These are phyloP conservation scores for Leccinum proliferum DNA, from an alignment of 1,284 basidiomycete genomes.

Conservation along the genomic window DNA sequence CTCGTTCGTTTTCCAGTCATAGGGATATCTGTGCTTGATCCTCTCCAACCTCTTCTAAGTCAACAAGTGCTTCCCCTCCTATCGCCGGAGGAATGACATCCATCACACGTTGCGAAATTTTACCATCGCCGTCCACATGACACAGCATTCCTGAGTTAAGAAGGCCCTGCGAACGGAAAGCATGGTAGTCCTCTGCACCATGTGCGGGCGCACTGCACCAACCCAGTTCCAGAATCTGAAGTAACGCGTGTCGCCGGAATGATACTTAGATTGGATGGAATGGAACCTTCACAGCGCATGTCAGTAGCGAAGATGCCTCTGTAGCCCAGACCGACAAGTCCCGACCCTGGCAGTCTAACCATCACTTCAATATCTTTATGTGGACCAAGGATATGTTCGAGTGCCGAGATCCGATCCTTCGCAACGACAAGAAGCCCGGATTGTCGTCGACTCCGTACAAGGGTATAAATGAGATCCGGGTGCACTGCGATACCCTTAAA, in stretches of 20 bases:
- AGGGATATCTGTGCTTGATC: slow-evolving; percentile 89
- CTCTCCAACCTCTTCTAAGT: slow-evolving; percentile 59
- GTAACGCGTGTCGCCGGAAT: slow-evolving; percentile 74
- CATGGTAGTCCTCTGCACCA: slow-evolving; percentile 88
- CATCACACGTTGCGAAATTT: slow-evolving; percentile 56
- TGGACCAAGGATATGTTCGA: slow-evolving; percentile 50
- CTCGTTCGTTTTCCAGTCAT: slow-evolving; percentile 95
- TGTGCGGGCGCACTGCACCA: slow-evolving; percentile 98
- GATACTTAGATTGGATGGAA: slow-evolving; percentile 29
- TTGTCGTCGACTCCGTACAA: slow-evolving; percentile 41
- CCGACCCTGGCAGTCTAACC: slow-evolving; percentile 48
- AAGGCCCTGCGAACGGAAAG: slow-evolving; percentile 52
- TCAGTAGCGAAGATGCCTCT: slow-evolving; percentile 55
- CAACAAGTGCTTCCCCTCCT: slow-evolving; percentile 47
- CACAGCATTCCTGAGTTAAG: slow-evolving; percentile 50
- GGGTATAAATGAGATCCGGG: slow-evolving; percentile 64
- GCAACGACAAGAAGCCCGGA: slow-evolving; percentile 58
- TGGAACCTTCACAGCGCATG: slow-evolving; percentile 3
- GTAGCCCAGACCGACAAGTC: slow-evolving; percentile 67
- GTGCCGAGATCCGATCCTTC: slow-evolving; percentile 54
- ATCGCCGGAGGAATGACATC: slow-evolving; percentile 47
- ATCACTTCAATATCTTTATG: slow-evolving; percentile 35
- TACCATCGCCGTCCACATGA: slow-evolving; percentile 82
- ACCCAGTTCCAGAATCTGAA: slow-evolving; percentile 86
- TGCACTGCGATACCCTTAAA: slow-evolving; percentile 82